Evolutionary conservation across 441 rosid genomes (phyloP), one percentile per base, ranked within the genome.

Genomic region (Kokia cookei): DNA sequence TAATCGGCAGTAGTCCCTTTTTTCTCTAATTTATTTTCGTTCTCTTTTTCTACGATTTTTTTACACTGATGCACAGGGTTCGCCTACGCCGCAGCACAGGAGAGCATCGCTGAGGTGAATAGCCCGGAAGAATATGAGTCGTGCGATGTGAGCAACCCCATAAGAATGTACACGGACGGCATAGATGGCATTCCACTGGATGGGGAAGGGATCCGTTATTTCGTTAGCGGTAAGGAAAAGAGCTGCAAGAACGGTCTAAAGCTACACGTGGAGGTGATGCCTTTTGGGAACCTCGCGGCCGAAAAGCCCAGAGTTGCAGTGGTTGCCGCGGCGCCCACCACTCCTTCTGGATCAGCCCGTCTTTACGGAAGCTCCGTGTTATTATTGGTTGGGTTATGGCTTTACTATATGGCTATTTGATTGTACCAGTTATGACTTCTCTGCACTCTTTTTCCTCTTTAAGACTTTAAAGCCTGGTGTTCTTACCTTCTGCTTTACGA

Each of bases 241-340:
- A 87, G 70, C 73, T 89, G 91, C 86, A 82, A 79, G 81, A 73
- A 32, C 2, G 90, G 93, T 22, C 69, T 87, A 53, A 89, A 80
- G 86, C 79, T 89, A 50, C 87, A 79, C 17, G 83, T 86, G 69
- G 84, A 81, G 40, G 90, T 85, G 69, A 22, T 65, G 68, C 84
- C 86, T 15, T 43, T 3, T 2, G 61, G 32, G 5, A 14, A 37
- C 15, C 60, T 57, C 8, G 57, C 61, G 27, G 29, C 9, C 17
- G 12, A 67, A 15, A 71, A 19, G 22, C 32, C 77, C 35, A 69
- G 11, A 27, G 48, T 72, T 2, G 6, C 32, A 48, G 9, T 73
- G 7, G 68, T 76, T 0, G 87, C 84, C 6, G 78, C 72, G 9
- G 84, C 40, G 4, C 81, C 85, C 1, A 69, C 77, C 0, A 17